These are phyloP conservation scores for Thymus quinquecostatus DNA, from an alignment of 257 asterid genomes.

Conservation along the genomic window DNA sequence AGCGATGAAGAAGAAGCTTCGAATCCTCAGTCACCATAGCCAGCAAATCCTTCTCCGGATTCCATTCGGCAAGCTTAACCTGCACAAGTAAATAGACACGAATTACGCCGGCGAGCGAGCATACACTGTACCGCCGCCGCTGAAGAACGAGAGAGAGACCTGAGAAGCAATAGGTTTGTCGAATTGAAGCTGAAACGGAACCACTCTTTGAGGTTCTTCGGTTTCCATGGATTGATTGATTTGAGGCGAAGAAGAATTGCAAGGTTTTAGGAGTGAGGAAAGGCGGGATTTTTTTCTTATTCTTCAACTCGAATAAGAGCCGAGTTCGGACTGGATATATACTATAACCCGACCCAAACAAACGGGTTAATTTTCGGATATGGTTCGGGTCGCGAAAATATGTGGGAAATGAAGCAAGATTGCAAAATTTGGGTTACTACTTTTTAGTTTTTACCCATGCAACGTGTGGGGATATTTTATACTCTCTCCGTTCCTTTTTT, in stretches of 20 bases:
- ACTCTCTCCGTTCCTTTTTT: too few relatives aligned
- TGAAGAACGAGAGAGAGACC: constrained; percentile 38
- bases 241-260: neutral
- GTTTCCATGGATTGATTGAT: constrained; percentile 52
- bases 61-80: constrained; percentile 97
- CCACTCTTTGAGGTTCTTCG: constrained; percentile 48
- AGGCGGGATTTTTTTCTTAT: constrained; percentile 35
- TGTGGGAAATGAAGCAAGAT: too few relatives aligned
- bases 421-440: too few relatives aligned
- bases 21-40: constrained; percentile 95
- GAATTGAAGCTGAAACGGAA: constrained; percentile 93
- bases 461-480: too few relatives aligned
- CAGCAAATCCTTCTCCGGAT: constrained; percentile 92
- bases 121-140: neutral
- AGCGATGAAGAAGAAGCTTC: constrained; percentile 91
- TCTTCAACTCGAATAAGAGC: too few relatives aligned
- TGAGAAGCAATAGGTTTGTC: constrained; percentile 88
- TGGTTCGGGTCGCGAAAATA: too few relatives aligned
- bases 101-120: constrained; percentile 18
- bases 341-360: too few relatives aligned
- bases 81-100: constrained; percentile 35
- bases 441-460: too few relatives aligned
- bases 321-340: too few relatives aligned
- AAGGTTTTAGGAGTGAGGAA: constrained; percentile 1
- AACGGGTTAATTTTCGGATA: too few relatives aligned